Evolutionary conservation across 2,329 filamentous ascomycete species (phyloP).

Genomic region (Rhytidhysteron rufulum): DNA sequence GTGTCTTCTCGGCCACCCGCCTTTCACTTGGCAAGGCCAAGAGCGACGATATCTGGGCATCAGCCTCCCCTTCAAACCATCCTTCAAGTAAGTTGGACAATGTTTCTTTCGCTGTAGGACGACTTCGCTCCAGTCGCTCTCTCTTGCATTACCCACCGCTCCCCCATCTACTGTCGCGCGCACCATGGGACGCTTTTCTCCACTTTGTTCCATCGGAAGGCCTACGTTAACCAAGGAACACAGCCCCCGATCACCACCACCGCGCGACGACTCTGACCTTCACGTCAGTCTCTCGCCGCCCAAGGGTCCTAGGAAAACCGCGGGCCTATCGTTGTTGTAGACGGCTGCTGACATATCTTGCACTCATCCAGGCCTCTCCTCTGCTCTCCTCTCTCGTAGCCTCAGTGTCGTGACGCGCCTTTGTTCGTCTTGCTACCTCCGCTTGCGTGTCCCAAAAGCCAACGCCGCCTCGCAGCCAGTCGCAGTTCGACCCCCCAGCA

Average conservation of each 20-base stretch:
- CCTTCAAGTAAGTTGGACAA: not conserved
- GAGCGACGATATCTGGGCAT: not conserved
- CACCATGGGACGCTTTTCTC: not conserved
- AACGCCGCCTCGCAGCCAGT: slow-evolving; percentile 1
- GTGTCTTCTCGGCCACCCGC: too few species aligned
- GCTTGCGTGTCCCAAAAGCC: slow-evolving; percentile 3
- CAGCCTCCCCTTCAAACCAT: not conserved
- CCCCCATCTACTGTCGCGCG: not conserved
- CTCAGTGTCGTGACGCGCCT: not conserved
- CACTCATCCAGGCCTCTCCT: too few species aligned
- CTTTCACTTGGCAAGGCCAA: not conserved
- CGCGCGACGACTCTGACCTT: not conserved
- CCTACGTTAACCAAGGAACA: not conserved
- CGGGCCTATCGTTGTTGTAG: too few species aligned
- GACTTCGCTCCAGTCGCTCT: not conserved
- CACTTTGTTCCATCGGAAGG: not conserved
- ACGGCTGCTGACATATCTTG: too few species aligned
- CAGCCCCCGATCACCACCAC: not conserved
- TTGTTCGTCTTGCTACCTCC: not conserved
- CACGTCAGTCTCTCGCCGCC: not conserved
- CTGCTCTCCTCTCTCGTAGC: not conserved
- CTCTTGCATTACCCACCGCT: not conserved
- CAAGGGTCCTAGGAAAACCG: too few species aligned
- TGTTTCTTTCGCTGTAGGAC: not conserved
- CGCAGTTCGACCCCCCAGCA: too few species aligned